Percentiles rank a stretch among this genome's conserved stretches.
Conservation (phyloP, 345 rosid species). For the Lagerstroemia speciosa region DNA sequence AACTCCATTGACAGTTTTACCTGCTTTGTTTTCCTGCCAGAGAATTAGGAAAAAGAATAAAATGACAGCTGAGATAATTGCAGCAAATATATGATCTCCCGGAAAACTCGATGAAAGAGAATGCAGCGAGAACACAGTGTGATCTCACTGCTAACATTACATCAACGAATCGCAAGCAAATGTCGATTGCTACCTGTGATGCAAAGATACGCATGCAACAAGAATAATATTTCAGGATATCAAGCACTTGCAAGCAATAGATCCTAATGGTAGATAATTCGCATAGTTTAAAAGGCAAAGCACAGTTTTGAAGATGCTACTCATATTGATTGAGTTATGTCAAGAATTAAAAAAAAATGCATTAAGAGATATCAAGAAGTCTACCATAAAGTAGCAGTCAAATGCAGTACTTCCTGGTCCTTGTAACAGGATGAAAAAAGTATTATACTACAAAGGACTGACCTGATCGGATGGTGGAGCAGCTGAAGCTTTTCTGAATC, state of each 20-base stretch:
- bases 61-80: neutral
- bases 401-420: neutral
- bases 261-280: neutral
- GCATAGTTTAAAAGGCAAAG: too few relatives aligned
- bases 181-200: neutral
- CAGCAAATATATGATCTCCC: neutral
- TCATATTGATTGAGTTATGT: neutral
- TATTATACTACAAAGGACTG: conserved; percentile 11
- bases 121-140: neutral
- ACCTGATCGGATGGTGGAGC: conserved; percentile 81
- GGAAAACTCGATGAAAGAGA: neutral
- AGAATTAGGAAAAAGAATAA: conserved; percentile 3
- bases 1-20: conserved; percentile 32
- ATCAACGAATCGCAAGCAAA: neutral
- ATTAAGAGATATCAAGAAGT: neutral
- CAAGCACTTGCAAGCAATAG: neutral
- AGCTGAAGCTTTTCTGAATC: conserved; percentile 76
- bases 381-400: neutral
- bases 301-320: too few relatives aligned
- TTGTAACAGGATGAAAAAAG: neutral
- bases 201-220: neutral
- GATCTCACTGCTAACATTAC: neutral
- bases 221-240: neutral
- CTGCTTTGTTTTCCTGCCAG: conserved; percentile 59
- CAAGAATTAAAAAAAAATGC: neutral